Evolutionary conservation across 2,329 filamentous ascomycete genomes (phyloP).

Genomic region (Claviceps maximensis): DNA sequence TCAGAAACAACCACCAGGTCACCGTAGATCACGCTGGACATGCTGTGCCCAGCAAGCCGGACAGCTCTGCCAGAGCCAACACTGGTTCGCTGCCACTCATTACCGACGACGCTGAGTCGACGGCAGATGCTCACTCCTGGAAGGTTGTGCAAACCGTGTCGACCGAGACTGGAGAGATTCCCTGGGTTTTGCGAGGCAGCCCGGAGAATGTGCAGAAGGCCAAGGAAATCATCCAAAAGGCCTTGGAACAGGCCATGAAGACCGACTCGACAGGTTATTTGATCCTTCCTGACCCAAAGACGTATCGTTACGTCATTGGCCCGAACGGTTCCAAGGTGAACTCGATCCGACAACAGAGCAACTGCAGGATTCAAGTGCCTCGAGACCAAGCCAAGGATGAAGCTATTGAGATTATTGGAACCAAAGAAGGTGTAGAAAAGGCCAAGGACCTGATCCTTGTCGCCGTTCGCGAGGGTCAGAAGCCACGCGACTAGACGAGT

Average conservation of each 20-base stretch:
- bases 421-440: constrained; percentile 66
- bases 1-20: constrained; percentile 75
- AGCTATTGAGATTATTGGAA: constrained; percentile 81
- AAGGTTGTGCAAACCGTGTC: constrained; percentile 55
- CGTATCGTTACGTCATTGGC: constrained; percentile 84
- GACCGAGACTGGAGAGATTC: constrained; percentile 58
- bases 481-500: constrained; percentile 16
- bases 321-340: constrained; percentile 86
- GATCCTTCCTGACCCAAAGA: constrained; percentile 74
- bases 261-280: constrained; percentile 71
- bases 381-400: constrained; percentile 62
- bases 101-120: constrained; percentile 63
- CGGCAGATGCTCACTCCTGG: constrained; percentile 66
- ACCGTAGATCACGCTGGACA: constrained; percentile 85
- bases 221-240: constrained; percentile 57
- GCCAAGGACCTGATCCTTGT: constrained; percentile 82
- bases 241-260: constrained; percentile 58
- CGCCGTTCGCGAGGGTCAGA: constrained; percentile 53
- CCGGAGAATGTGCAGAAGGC: constrained; percentile 72
- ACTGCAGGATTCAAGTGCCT: constrained; percentile 88
- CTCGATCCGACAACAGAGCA: constrained; percentile 78
- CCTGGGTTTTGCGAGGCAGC: constrained; percentile 77
- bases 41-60: constrained; percentile 56
- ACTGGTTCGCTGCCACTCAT: constrained; percentile 70
- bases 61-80: constrained; percentile 40